Evolutionary conservation across 805 yeast genomes (phyloP).

Genomic region (Cyberlindnera euphorbiae): DNA sequence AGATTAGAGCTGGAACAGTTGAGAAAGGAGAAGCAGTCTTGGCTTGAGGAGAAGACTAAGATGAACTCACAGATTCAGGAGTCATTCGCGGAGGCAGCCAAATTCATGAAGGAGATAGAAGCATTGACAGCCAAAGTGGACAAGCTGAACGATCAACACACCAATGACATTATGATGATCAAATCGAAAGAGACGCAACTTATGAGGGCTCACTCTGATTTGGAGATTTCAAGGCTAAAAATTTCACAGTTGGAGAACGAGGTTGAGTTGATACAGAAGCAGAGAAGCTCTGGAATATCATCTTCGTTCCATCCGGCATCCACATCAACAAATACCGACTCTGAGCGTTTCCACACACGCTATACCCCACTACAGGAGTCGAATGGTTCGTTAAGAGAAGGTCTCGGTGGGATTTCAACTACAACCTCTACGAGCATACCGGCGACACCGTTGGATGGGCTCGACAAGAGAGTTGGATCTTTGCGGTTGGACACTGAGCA

Average conservation of each 20-base stretch:
- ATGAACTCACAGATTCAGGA: conserved; percentile 26
- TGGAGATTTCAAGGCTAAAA: conserved; percentile 51
- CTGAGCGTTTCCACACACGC: conserved; percentile 2
- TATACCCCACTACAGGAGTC: conserved; percentile 20
- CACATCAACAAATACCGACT: conserved; percentile 1
- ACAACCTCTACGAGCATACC: background rate
- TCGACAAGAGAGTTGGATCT: conserved; percentile 25
- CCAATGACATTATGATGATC: conserved; percentile 43
- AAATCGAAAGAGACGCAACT: conserved; percentile 71
- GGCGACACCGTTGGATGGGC: conserved; percentile 14
- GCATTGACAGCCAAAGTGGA: conserved; percentile 29
- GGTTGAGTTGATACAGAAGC: conserved; percentile 32
- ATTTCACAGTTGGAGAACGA: conserved; percentile 51
- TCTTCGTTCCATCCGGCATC: conserved; percentile 1
- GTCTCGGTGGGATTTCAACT: background rate
- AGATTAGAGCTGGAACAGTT: conserved; percentile 45
- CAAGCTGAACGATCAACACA: conserved; percentile 44
- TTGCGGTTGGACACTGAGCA: conserved; percentile 26
- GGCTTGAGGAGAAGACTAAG: conserved; percentile 29
- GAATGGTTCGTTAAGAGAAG: conserved; percentile 2
- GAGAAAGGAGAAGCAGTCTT: conserved; percentile 44
- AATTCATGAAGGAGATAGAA: conserved; percentile 26
- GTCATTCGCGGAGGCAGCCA: conserved; percentile 25
- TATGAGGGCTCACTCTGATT: conserved; percentile 53
- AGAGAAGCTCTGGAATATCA: conserved; percentile 20